Evolutionary conservation across 1,284 basidiomycete genomes (phyloP).

Genomic region (Gymnopus androsaceus): DNA sequence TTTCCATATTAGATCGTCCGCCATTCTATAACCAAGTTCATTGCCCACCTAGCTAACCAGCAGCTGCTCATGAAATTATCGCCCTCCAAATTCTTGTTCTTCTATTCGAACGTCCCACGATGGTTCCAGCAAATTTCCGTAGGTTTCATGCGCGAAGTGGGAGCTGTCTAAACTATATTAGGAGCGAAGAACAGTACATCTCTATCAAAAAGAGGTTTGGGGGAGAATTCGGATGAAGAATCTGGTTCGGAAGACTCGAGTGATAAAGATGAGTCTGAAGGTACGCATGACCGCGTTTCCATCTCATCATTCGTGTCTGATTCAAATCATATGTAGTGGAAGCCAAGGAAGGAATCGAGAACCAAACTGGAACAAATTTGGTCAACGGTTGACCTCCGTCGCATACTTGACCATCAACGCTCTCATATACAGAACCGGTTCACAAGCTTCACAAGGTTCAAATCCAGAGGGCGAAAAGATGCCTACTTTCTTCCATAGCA

Average conservation of each 20-base stretch:
- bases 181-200: constrained; percentile 94
- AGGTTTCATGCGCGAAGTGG: constrained; percentile 96
- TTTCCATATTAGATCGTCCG: constrained; percentile 71
- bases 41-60: constrained; percentile 98
- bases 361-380: constrained; percentile 93
- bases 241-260: constrained; percentile 57
- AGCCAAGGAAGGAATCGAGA: constrained; percentile 88
- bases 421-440: constrained; percentile 97
- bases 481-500: constrained; percentile 28
- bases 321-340: constrained; percentile 47
- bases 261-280: constrained; percentile 63
- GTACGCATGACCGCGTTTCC: constrained; percentile 40
- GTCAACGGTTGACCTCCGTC: constrained; percentile 94
- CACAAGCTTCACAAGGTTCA: constrained; percentile 97
- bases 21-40: constrained; percentile 92
- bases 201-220: constrained; percentile 89
- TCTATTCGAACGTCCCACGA: constrained; percentile 95
- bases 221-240: constrained; percentile 82
- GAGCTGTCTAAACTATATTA: constrained; percentile 84
- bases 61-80: constrained; percentile 91
- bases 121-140: constrained; percentile 97
- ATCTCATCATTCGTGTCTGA: constrained; percentile 18
- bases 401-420: constrained; percentile 98
- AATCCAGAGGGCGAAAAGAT: constrained; percentile 92
- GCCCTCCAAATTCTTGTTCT: constrained; percentile 95